These are phyloP conservation scores for Daldinia decipiens DNA, from an alignment of 495 filamentous ascomycete genomes.

Conservation along the genomic window DNA sequence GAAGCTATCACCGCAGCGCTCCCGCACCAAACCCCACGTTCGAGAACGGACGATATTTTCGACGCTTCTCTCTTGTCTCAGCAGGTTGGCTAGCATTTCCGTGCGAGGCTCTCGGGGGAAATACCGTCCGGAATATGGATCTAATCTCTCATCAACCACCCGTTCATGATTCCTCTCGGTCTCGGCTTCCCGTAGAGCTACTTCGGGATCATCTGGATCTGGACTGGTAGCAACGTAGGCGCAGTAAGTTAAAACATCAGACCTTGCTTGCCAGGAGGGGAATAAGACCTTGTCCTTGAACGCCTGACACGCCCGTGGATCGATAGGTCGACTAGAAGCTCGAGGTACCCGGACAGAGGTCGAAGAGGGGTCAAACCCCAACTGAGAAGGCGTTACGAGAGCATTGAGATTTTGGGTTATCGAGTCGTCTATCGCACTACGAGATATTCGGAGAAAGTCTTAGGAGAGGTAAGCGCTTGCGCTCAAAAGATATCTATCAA, in stretches of 20 bases:
- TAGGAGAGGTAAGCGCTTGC: conserved; percentile 20
- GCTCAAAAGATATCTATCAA: background rate
- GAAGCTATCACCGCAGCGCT: conserved; percentile 73
- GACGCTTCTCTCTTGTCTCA: conserved; percentile 86
- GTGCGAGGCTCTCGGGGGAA: conserved; percentile 86
- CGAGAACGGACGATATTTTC: conserved; percentile 86
- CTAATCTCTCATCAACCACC: conserved; percentile 86
- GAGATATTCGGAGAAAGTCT: conserved; percentile 95
- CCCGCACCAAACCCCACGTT: conserved; percentile 83
- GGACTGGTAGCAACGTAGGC: conserved; percentile 85
- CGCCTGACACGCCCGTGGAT: conserved; percentile 66
- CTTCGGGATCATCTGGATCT: conserved; percentile 89
- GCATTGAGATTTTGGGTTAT: conserved; percentile 95
- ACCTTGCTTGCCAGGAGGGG: conserved; percentile 86
- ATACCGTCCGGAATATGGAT: conserved; percentile 89
- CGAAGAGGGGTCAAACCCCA: conserved; percentile 82
- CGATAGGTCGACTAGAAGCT: conserved; percentile 64
- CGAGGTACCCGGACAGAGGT: conserved; percentile 66
- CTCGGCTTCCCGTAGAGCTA: conserved; percentile 74
- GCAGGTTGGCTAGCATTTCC: conserved; percentile 77
- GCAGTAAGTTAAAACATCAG: conserved; percentile 90
- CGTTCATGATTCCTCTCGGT: conserved; percentile 75
- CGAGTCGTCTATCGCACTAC: conserved; percentile 87
- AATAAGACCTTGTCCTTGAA: conserved; percentile 88
- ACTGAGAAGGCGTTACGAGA: conserved; percentile 75